Base-by-base conservation (phyloP, 768 basidiomycete species). In the Dioszegia aurantiaca region DNA sequence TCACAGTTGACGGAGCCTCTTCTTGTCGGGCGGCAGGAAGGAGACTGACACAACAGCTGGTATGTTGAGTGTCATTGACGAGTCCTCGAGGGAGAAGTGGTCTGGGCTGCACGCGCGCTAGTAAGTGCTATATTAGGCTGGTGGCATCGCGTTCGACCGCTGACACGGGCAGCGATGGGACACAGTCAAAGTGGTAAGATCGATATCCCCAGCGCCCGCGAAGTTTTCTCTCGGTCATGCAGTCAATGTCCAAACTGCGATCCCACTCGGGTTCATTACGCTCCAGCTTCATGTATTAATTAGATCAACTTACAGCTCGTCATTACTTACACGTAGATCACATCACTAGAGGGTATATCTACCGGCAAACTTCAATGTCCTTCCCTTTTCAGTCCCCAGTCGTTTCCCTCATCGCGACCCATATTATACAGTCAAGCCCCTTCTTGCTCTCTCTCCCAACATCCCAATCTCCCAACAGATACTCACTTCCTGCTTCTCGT, bases 81-180 rank as follows among this genome's bases (percentile, higher is more conserved):
- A 68, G 4, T 64, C 69, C 5, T 68, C 64, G 12, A 63, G 59
- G 51, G 69, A 71, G 19, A 65, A 61, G 11, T 59, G 48, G n/a
- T 51, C 57, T 3, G 69, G 69, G 8, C 55, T 59, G 21, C 69
- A 71, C 33, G 53, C 51, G 40, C 23, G 64, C 55, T 65, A 65
- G 64, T 65, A 41, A 51, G 64, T 65, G 39, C 28, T 33, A 28
- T 33, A n/a, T 30, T 11, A 23, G 24, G 2, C 55, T 28, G 3
- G 31, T 41, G 10, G 27, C 8, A 9, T 33, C 5, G 28, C 10
- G 10, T 14, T 14, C 24, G 21, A 30, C 14, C 8, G 57, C 49
- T 59, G 41, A 59, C 33, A 6, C 3, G 23, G 37, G 19, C 30
- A 60, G 58, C 24, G 37, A 60, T 28, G 53, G 59, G 17, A 47